phyloP scores from a whole-genome alignment of 805 yeast species.

The Candida ovalis region DNA sequence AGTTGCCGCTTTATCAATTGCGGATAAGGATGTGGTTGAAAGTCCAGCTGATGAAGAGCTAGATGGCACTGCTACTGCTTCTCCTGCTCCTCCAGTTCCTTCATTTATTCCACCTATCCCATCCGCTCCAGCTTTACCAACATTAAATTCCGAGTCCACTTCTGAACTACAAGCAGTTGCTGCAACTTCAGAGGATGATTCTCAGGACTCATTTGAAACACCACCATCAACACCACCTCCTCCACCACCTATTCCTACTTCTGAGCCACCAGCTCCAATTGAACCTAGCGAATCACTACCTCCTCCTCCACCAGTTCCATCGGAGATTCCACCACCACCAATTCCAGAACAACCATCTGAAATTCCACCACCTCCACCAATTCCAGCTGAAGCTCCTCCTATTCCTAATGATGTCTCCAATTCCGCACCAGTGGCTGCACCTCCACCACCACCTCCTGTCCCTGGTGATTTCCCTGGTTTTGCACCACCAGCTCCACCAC shows the following conservation, averaged over 20 bases:
- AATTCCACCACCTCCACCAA: conserved; percentile 12
- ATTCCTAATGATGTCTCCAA: conserved; percentile 25
- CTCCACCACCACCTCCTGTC: conserved; percentile 17
- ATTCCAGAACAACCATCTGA: too few relatives aligned
- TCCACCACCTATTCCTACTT: conserved; percentile 21
- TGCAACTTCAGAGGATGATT: too few relatives aligned
- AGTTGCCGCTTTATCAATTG: conserved; percentile 1
- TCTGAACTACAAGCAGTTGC: too few relatives aligned
- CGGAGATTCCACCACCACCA: too few relatives aligned
- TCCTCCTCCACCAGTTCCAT: conserved; percentile 4
- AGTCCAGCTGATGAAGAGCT: conserved; percentile 16
- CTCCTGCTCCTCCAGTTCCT: conserved; percentile 17
- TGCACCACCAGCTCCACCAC: conserved; percentile 40
- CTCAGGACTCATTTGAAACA: too few relatives aligned
- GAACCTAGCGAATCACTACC: conserved; percentile 7
- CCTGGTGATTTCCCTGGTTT: conserved; percentile 19
- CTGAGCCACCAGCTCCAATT: conserved; percentile 11
- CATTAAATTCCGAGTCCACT: not conserved
- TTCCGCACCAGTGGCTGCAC: conserved; percentile 22
- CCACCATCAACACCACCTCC: conserved; percentile 14
- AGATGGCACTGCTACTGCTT: too few relatives aligned
- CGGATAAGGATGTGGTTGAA: conserved; percentile 1
- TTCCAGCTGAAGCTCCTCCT: conserved; percentile 12
- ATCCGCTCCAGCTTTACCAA: conserved; percentile 19
- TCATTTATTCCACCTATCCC: conserved; percentile 18